Base-by-base conservation (phyloP, 768 basidiomycete species). In the Panellus pusillus region DNA sequence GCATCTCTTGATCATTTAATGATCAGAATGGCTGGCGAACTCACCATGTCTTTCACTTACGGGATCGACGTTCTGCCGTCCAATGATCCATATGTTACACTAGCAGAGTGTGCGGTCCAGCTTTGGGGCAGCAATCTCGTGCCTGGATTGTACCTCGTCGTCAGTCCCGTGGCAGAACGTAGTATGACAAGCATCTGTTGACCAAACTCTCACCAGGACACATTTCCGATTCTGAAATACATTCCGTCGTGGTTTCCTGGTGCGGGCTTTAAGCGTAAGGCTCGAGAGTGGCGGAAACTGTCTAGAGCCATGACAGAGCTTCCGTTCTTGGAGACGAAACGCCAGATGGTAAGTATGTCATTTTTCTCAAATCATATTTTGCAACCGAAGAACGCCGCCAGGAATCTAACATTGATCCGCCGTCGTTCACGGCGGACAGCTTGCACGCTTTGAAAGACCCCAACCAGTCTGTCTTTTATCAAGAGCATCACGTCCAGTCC, bases 131-230 rank as follows among this genome's bases (percentile, higher is more conserved):
- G 64, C 29, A 75, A 75, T 1, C 64, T 69, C 0, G 60, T 71
- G n/a, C 74, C 74, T 2, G 79, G 77, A 15, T 57, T 68, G 31
- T 80, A 72, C 54, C 65, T 80, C 4, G 78, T 84, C 8, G 52
- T 54, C 28, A 15, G 53, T 54, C n/a, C 5, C 27, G 6, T n/a
- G n/a, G n/a, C 31, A 32, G 7, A 32, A 6, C 7, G 14, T 14
- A 35, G 2, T 14, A 3, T 6, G 24, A 24, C 24, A 24, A 24
- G 6, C 24, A 24, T 13, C 3, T 9, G 36, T 9, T 14, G n/a
- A 36, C 12, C 14, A 37, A 24, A 9, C 8, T 31, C 24, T 13
- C 40, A 14, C 4, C 13, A 54, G 52, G 79, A 82, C 43, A 43
- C 65, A 8, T 43, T n/a, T 78, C 1, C 74, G 74, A 38, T 64